Base-by-base conservation (phyloP, 208 protist genomes). In the Wallacemonas collosoma region DNA sequence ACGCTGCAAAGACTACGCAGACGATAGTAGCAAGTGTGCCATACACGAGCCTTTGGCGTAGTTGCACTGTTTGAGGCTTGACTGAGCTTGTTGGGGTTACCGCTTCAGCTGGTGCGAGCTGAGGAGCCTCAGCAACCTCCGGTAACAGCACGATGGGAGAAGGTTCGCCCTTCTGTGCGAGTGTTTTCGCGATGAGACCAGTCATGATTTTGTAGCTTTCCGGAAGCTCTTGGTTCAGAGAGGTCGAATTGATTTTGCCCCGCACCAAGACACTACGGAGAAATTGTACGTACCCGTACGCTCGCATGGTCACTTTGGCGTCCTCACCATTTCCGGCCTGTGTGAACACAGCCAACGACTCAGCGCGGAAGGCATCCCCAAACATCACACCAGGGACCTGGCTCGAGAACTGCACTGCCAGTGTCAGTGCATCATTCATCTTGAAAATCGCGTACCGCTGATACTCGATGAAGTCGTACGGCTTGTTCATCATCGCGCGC, bases 401-500 rank as follows among this genome's bases (percentile, higher is more conserved):
- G 50, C 79, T 84, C 45, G 87, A 91, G 41, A 89, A 80, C 62
- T 91, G 87, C 50, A 89, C 75, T 47, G 82, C 61, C 43, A 92
- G 66, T n/a, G 79, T 87, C 26, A 83, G 84, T 64, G 50, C 56
- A 35, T 77, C 83, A 45, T 57, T 72, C 38, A 92, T 58, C 69
- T 86, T 88, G 73, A 87, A 64, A 50, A 92, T 76, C 4, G 81
- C 82, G 65, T 88, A 92, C 38, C 84, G 79, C 66, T 92, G 75
- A 69, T 88, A 89, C 75, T 92, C 82, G 53, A 75, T 79, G 67
- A 80, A 88, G 36, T 62, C 41, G 74, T 82, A 92, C 17, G 67
- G 64, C 73, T 88, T 89, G 57, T 63, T 68, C 74, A 89, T 77
- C 76, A 89, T 73, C 68, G 79, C 79, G 72, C 81, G 84, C 66